Base-by-base conservation (phyloP, 1,139 yeast genomes). In the Candida neerlandica region DNA sequence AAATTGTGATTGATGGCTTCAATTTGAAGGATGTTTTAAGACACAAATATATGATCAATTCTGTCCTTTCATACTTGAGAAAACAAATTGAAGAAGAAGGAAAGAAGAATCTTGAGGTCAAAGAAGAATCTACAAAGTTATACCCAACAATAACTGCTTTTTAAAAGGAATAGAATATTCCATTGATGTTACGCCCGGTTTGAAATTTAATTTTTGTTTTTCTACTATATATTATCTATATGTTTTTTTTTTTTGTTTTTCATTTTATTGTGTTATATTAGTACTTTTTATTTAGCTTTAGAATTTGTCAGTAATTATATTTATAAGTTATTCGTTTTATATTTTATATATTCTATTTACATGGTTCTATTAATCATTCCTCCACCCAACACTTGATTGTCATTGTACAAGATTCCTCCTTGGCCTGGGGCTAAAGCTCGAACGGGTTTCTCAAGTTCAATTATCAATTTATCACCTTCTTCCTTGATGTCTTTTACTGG, bases 371-470 rank as follows among this genome's bases (percentile, higher is more conserved):
- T 43, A n/a, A 75, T 61, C 4, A 67, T 60, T 1, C 98, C 98
- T 27, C 92, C 82, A 0, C 98, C 98, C 15, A 94, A 64, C 1
- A 95, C 86, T 49, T 82, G 70, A 47, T 83, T 85, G 1, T 77
- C 81, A 41, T 77, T 70, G 64, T 92, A 94, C 10, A 92, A 64
- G 0, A 89, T 96, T 19, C 91, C 69, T 57, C 81, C 85, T 64
- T 94, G 99, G 0, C 98, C 99, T 0, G 95, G 90, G 0, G 97
- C 94, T 63, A 94, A 81, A 0, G 96, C 97, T 45, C 92, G 69
- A 34, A 81, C 83, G 5, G 43, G 43, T 3, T 49, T 40, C 32
- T 69, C 65, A 3, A 73, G 67, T 1, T 55, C 54, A 34, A 88
- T 69, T 19, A 57, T 60, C 23, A 86, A 65, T 1, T 56, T 51